Conservation (phyloP, 768 basidiomycete genomes). For the Naganishia vaughanmartiniae region DNA sequence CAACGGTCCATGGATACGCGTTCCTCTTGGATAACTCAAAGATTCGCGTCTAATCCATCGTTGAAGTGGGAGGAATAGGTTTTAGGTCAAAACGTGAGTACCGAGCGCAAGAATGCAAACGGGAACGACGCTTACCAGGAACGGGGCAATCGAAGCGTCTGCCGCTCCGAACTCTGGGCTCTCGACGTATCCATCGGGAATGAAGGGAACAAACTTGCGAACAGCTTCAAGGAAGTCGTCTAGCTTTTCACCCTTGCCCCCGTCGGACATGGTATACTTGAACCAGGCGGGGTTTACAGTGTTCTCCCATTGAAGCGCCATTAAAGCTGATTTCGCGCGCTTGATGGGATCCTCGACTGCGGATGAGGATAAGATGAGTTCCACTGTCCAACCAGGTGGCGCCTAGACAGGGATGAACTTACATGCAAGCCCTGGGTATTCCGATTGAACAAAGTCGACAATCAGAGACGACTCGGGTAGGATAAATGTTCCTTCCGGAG, state of each 20-base stretch:
- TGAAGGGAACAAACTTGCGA: slow-evolving; percentile 58
- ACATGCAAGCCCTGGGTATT: slow-evolving; percentile 56
- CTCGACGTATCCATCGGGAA: slow-evolving; percentile 52
- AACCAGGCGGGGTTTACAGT: slow-evolving; percentile 56
- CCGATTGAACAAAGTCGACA: slow-evolving; percentile 65
- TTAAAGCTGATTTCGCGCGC: slow-evolving; percentile 64
- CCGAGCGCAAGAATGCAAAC: background rate
- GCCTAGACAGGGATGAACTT: slow-evolving; percentile 50
- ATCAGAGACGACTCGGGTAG: slow-evolving; percentile 66
- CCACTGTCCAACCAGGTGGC: background rate
- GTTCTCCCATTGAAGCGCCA: slow-evolving; percentile 57
- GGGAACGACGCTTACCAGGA: slow-evolving; percentile 57
- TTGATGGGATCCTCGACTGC: slow-evolving; percentile 56
- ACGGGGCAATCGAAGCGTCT: slow-evolving; percentile 63
- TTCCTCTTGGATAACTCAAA: slow-evolving; percentile 51
- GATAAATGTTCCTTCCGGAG: slow-evolving; percentile 64
- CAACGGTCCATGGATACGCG: slow-evolving; percentile 56
- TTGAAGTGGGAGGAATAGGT: background rate
- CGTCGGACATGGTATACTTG: slow-evolving; percentile 51
- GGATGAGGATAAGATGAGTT: background rate
- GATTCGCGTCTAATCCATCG: slow-evolving; percentile 23
- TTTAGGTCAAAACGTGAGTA: background rate
- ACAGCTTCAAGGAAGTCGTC: slow-evolving; percentile 56
- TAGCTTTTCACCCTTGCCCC: slow-evolving; percentile 55
- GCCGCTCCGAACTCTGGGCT: slow-evolving; percentile 62